Evolutionary conservation across 306 rosid genomes (phyloP).

Genomic region (Astragalus membranaceus): DNA sequence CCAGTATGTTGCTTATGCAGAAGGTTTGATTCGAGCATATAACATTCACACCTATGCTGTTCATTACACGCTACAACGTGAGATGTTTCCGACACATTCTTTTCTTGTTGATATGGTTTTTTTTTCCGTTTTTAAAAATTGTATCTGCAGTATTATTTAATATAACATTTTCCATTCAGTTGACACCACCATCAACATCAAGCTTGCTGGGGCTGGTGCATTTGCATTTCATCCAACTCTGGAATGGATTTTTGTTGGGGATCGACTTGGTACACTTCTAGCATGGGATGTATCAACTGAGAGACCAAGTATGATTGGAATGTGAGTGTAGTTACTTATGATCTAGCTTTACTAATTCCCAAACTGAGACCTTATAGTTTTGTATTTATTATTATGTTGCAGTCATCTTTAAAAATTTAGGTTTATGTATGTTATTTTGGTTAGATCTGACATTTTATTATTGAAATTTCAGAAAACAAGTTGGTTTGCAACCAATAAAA

Average conservation of each 20-base stretch:
- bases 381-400: slow-evolving; percentile 10
- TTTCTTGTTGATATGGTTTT: slow-evolving; percentile 15
- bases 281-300: slow-evolving; percentile 98
- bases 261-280: slow-evolving; percentile 83
- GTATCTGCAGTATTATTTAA: slow-evolving; percentile 9
- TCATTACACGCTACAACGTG: slow-evolving; percentile 88
- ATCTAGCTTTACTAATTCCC: slow-evolving; percentile 12
- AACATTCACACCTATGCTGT: slow-evolving; percentile 89
- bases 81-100: slow-evolving; percentile 29
- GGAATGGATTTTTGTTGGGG: slow-evolving; percentile 98
- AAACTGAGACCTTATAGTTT: background rate
- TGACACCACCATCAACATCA: slow-evolving; percentile 82
- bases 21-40: slow-evolving; percentile 94
- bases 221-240: slow-evolving; percentile 94
- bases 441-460: slow-evolving; percentile 22
- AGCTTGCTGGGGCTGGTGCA: slow-evolving; percentile 94
- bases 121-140: background rate
- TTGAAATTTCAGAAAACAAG: slow-evolving; percentile 79
- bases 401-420: background rate
- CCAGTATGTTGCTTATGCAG: slow-evolving; percentile 92
- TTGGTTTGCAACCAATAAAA: slow-evolving; percentile 84
- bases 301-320: slow-evolving; percentile 94
- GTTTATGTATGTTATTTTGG: slow-evolving; percentile 6
- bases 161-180: slow-evolving; percentile 42
- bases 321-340: slow-evolving; percentile 68